Evolutionary conservation across 2,329 filamentous ascomycete species (phyloP).

Genomic region (Fusarium nelsonii): DNA sequence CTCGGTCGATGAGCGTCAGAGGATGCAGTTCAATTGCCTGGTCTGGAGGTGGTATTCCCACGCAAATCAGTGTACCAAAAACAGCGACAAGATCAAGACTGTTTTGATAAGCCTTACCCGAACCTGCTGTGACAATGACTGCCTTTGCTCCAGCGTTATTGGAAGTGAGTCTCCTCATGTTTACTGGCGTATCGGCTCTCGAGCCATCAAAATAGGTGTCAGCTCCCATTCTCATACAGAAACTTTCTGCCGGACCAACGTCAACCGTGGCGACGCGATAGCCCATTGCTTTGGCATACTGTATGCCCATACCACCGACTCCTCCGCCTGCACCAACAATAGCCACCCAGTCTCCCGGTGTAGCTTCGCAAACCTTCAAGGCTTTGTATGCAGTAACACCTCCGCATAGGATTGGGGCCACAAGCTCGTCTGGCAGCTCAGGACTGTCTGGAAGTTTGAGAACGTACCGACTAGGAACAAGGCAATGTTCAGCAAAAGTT

Average conservation of each 20-base stretch:
- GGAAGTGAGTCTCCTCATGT: slow-evolving; percentile 15
- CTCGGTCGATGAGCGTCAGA: slow-evolving; percentile 51
- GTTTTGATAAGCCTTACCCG: slow-evolving; percentile 51
- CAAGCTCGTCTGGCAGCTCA: slow-evolving; percentile 49
- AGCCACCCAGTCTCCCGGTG: slow-evolving; percentile 54
- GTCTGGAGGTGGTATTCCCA: slow-evolving; percentile 52
- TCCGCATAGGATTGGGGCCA: slow-evolving; percentile 58
- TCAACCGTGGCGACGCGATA: slow-evolving; percentile 57
- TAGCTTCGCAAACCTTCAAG: slow-evolving; percentile 50
- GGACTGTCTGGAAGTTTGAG: slow-evolving; percentile 46
- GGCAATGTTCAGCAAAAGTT: slow-evolving; percentile 56
- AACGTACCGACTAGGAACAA: slow-evolving; percentile 54
- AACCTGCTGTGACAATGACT: slow-evolving; percentile 52
- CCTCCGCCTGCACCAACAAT: slow-evolving; percentile 57
- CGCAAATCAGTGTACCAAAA: slow-evolving; percentile 57
- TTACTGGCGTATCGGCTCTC: background rate
- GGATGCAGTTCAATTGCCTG: slow-evolving; percentile 51
- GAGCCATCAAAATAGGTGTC: slow-evolving; percentile 55
- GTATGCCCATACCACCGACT: slow-evolving; percentile 55
- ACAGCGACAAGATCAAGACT: slow-evolving; percentile 45
- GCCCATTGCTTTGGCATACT: slow-evolving; percentile 58
- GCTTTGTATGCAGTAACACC: slow-evolving; percentile 60
- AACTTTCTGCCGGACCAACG: slow-evolving; percentile 49
- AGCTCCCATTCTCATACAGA: slow-evolving; percentile 50
- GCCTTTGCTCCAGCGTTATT: slow-evolving; percentile 33